phyloP scores from a whole-genome alignment of 2,329 filamentous ascomycete genomes.

The Chaetomium strumarium region DNA sequence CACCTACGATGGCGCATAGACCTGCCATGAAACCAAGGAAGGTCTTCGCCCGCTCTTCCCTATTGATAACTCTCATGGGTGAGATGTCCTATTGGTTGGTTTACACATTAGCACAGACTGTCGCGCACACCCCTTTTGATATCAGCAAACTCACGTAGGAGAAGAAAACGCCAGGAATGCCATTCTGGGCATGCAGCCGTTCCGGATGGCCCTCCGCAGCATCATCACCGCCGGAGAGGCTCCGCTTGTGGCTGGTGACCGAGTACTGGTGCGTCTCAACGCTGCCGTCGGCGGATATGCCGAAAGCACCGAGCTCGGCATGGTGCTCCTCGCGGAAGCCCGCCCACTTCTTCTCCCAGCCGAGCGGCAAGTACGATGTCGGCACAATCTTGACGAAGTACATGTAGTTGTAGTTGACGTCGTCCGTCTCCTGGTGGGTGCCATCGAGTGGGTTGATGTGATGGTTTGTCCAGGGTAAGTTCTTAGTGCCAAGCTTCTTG shows the following conservation, averaged over 20 bases:
- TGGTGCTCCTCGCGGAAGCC: constrained; percentile 42
- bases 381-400: constrained; percentile 99
- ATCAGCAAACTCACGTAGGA: constrained; percentile 68
- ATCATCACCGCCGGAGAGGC: constrained; percentile 76
- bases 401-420: constrained; percentile 93
- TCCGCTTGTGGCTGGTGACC: constrained; percentile 93
- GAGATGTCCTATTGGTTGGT: constrained; percentile 83
- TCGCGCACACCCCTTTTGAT: not conserved
- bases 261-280: constrained; percentile 98
- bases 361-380: constrained; percentile 88
- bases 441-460: constrained; percentile 87
- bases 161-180: constrained; percentile 97
- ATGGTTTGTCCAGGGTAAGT: constrained; percentile 73
- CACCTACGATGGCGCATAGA: constrained; percentile 89
- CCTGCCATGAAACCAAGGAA: constrained; percentile 91
- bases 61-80: constrained; percentile 98
- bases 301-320: constrained; percentile 62
- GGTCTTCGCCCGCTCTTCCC: constrained; percentile 81
- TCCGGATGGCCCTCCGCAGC: constrained; percentile 85
- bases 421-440: constrained; percentile 67
- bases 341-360: constrained; percentile 63
- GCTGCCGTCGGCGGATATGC: constrained; percentile 64
- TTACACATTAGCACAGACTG: not conserved
- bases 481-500: constrained; percentile 51
- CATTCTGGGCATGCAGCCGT: constrained; percentile 79